phyloP scores from a whole-genome alignment of 352 stramenopile species.

The Phytophthora hybrid region DNA sequence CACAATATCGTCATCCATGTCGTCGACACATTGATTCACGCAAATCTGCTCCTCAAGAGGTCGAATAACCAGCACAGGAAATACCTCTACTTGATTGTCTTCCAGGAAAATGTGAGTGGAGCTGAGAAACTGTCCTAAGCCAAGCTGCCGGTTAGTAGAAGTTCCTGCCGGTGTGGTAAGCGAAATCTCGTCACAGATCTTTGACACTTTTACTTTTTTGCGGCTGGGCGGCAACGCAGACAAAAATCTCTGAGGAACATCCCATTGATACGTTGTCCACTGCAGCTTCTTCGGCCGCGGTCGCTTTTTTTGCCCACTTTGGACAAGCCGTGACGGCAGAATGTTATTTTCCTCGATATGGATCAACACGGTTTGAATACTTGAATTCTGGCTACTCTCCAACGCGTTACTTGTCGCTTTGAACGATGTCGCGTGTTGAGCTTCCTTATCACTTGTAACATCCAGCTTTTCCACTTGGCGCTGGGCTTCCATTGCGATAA shows the following conservation, averaged over 20 bases:
- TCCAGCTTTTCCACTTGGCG: conserved; percentile 42
- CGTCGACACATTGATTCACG: conserved; percentile 18
- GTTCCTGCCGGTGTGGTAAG: conserved; percentile 42
- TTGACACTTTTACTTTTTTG: conserved; percentile 46
- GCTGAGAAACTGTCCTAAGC: conserved; percentile 50
- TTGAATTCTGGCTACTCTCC: background rate
- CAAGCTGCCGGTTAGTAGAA: conserved; percentile 33
- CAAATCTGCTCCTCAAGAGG: conserved; percentile 46
- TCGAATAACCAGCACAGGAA: conserved; percentile 66
- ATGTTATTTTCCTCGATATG: conserved; percentile 32
- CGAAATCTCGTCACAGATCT: conserved; percentile 52
- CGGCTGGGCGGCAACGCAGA: conserved; percentile 18
- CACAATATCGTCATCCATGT: conserved; percentile 1
- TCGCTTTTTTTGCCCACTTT: conserved; percentile 33
- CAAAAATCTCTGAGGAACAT: conserved; percentile 20
- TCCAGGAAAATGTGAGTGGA: conserved; percentile 62
- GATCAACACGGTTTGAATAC: conserved; percentile 33
- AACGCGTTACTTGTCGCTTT: background rate
- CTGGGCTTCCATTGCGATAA: conserved; percentile 70
- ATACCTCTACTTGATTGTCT: conserved; percentile 72
- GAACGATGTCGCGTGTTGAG: background rate
- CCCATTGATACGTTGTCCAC: conserved; percentile 33
- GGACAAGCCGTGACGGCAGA: conserved; percentile 53
- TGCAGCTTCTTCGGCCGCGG: conserved; percentile 34
- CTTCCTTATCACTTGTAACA: background rate